Base-by-base conservation (phyloP, 2,329 filamentous ascomycete genomes). In the Apiospora sp. region DNA sequence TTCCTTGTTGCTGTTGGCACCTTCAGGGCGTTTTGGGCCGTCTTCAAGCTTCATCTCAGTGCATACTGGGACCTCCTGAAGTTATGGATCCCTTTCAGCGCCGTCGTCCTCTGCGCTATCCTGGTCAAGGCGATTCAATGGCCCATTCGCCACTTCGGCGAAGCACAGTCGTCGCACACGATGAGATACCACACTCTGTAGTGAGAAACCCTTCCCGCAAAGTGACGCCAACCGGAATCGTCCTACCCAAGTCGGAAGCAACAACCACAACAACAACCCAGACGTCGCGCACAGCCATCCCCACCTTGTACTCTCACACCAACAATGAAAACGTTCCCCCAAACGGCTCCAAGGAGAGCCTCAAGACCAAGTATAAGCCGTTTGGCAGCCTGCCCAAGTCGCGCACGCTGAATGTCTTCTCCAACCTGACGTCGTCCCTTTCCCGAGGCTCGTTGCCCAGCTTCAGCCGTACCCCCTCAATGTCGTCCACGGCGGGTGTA, bases 391-490 rank as follows among this genome's bases (percentile, higher is more conserved):
- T 87, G 0, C 83, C 86, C 10, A 87, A 82, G 72, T 87, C 86
- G 7, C 81, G 82, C 37, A 87, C 87, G 1, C 79, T 87, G 75
- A 83, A 76, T 34, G 83, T 85, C 1, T 76, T 88, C 14, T 84
- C 84, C 8, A 86, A 83, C 14, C 74, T 88, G 49, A 86, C 84
- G 7, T 81, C 82, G 3, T 85, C 86, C 0, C 81, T 87, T 1
- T 86, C 86, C 0, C 81, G 83, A 19, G 72, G 74, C 67, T 81
- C 75, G 27, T 74, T 76, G 44, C 73, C 74, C 43, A 79, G 68
- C 76, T 88, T 70, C 77, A 76, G 70, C 77, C 79, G 6, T 80
- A 85, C 7, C 88, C 89, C 80, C 14, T 78, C 78, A 14, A 73
- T 48, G 10, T 78, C 78, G 7, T 75, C 78, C 0, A 72, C 69